phyloP scores from a whole-genome alignment of 169 alveolate genomes.

The Neospora caninum region DNA sequence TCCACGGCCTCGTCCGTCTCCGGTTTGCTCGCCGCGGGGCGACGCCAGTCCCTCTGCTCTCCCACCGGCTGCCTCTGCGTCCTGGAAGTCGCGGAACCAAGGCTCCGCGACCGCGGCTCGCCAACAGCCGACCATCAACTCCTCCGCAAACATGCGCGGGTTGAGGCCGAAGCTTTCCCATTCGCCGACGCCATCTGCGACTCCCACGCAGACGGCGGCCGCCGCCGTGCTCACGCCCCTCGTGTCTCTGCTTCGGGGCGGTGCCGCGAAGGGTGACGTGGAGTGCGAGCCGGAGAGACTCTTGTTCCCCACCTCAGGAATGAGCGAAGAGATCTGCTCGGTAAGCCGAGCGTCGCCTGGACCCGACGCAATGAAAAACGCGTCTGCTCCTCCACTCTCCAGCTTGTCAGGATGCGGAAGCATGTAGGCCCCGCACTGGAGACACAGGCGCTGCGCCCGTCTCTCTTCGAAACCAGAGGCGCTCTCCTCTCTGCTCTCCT shows the following conservation, averaged over 20 bases:
- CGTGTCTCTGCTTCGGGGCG: not conserved
- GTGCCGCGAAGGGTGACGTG: not conserved
- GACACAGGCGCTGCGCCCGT: not conserved
- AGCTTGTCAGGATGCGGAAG: slow-evolving; percentile 81
- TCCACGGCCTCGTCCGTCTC: not conserved
- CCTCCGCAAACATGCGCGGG: slow-evolving; percentile 76
- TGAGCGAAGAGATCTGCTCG: not conserved
- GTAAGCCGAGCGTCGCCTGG: not conserved
- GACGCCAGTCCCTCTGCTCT: slow-evolving; percentile 10
- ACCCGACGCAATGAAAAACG: slow-evolving; percentile 69
- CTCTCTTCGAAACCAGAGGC: not conserved
- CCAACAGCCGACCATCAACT: slow-evolving; percentile 74
- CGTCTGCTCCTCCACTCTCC: slow-evolving; percentile 90
- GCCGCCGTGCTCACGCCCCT: not conserved
- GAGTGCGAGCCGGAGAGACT: not conserved
- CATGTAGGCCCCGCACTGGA: slow-evolving; percentile 60
- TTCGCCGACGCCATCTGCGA: slow-evolving; percentile 84
- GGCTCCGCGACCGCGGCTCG: slow-evolving; percentile 54
- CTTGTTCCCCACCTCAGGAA: not conserved
- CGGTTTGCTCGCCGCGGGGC: too few species aligned
- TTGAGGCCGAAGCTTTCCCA: slow-evolving; percentile 79
- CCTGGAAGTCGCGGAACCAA: not conserved
- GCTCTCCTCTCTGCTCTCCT: not conserved
- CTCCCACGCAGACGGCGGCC: slow-evolving; percentile 77
- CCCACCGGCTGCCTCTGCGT: not conserved